These are phyloP conservation scores for Glycine tomentella DNA, from an alignment of 306 rosid species.

Conservation along the genomic window DNA sequence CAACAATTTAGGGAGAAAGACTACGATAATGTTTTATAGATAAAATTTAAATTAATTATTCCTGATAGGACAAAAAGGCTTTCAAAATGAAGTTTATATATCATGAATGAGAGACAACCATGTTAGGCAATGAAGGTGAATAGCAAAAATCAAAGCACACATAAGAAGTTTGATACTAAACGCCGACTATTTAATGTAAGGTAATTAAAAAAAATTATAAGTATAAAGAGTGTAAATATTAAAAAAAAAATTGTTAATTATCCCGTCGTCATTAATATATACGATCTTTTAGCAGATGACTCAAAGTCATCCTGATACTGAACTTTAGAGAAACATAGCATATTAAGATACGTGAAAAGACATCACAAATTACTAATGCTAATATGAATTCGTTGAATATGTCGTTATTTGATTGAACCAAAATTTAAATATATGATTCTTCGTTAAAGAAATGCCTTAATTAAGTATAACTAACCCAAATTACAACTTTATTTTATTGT, in stretches of 20 bases:
- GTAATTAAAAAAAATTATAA: not conserved
- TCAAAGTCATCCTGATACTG: not conserved
- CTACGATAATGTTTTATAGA: not conserved
- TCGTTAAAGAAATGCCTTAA: not conserved
- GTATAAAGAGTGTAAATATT: not conserved
- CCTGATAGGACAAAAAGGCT: not conserved
- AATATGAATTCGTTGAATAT: not conserved
- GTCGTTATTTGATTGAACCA: not conserved
- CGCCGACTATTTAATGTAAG: not conserved
- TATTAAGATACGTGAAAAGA: slow-evolving; percentile 8
- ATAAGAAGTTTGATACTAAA: slow-evolving; percentile 1
- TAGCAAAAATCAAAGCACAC: not conserved
- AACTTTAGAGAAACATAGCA: not conserved
- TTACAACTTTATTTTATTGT: not conserved
- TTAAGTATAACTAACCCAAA: not conserved
- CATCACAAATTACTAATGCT: not conserved
- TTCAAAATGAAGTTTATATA: not conserved
- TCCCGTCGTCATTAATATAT: not conserved
- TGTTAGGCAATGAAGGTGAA: not conserved
- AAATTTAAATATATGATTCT: not conserved
- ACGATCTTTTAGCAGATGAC: not conserved
- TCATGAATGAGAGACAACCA: not conserved
- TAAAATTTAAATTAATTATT: not conserved
- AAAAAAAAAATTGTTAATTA: not conserved
- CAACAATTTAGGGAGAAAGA: not conserved